Evolutionary conservation across 345 rosid genomes (phyloP).

Genomic region (Lumnitzera racemosa): DNA sequence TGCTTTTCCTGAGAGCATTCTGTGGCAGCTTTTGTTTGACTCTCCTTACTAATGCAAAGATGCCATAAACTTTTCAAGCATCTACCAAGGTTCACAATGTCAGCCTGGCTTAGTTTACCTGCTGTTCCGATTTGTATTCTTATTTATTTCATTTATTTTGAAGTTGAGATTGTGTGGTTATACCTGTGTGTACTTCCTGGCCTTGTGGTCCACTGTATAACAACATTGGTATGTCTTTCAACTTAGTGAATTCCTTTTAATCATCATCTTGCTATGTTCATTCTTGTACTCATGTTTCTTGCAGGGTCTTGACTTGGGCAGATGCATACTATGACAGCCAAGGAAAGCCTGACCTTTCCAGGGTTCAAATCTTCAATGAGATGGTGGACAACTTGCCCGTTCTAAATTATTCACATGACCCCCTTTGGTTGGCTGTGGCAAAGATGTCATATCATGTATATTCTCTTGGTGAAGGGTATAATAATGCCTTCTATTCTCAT

Average conservation of each 20-base stretch:
- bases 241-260: not conserved
- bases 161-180: no score
- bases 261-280: constrained; percentile 5
- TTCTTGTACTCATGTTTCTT: constrained; percentile 9
- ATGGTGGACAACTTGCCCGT: constrained; percentile 27
- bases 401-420: constrained; percentile 36
- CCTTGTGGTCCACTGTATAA: not conserved
- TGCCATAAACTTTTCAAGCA: no score
- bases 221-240: not conserved
- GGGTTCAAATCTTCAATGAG: constrained; percentile 30
- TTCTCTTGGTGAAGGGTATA: constrained; percentile 93
- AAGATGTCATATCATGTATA: constrained; percentile 83
- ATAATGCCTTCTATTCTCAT: not conserved
- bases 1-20: no score
- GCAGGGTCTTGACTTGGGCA: constrained; percentile 89
- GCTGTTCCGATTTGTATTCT: no score
- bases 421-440: constrained; percentile 70
- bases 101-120: no score
- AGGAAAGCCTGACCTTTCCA: constrained; percentile 32
- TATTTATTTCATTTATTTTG: no score
- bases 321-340: constrained; percentile 64
- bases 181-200: not conserved
- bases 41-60: no score
- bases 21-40: no score
- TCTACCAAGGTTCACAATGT: no score